Evolutionary conservation across 768 basidiomycete species (phyloP).

Genomic region (Clitopilus hobsonii): DNA sequence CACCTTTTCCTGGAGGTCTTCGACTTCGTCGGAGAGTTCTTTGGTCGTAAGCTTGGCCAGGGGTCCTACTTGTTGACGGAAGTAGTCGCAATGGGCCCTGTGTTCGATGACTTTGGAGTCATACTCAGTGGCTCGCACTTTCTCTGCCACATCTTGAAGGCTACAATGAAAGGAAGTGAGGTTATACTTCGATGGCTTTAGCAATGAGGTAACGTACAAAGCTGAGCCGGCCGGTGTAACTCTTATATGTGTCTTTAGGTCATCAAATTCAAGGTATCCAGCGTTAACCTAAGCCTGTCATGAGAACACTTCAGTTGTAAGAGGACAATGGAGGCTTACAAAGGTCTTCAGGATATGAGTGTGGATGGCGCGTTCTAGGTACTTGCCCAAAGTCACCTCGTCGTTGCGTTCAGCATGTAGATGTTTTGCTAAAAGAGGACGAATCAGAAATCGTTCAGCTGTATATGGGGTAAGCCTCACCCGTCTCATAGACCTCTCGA

Average conservation of each 20-base stretch:
- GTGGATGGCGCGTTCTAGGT: not conserved
- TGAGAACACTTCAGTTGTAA: too few species aligned
- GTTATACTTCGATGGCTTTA: not conserved
- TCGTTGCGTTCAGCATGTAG: slow-evolving; percentile 2
- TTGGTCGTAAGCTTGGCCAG: not conserved
- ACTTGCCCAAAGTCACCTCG: not conserved
- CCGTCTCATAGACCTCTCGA: not conserved
- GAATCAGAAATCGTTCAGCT: not conserved
- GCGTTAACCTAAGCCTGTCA: not conserved
- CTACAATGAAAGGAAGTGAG: not conserved
- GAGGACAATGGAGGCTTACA: not conserved
- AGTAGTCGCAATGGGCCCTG: slow-evolving; percentile 7
- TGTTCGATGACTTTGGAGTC: not conserved
- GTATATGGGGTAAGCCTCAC: not conserved
- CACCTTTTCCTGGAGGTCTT: not conserved
- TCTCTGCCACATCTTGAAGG: slow-evolving; percentile 1
- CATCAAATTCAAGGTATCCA: not conserved
- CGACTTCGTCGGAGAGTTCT: not conserved
- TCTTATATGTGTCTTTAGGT: not conserved
- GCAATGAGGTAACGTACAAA: not conserved
- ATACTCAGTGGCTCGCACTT: not conserved
- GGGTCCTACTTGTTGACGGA: slow-evolving; percentile 7
- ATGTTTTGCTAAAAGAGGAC: not conserved
- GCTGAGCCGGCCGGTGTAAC: not conserved
- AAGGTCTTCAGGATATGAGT: not conserved